Evolutionary conservation across 139 green algal species (phyloP), one percentile per base, ranked within the genome.

Genomic region (Spirogloea muscicola): DNA sequence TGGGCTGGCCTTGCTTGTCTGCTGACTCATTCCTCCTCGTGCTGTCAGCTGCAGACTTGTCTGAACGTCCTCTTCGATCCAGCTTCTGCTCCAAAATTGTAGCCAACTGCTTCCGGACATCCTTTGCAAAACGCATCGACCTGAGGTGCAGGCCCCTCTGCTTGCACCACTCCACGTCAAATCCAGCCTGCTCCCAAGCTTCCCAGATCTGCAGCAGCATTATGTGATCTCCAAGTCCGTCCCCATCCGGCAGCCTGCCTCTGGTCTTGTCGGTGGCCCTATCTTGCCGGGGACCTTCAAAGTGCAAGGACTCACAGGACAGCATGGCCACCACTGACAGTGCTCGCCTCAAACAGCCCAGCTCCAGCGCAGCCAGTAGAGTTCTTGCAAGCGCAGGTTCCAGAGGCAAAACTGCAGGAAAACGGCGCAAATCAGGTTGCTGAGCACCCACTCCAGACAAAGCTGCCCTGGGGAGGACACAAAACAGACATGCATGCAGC

Each of bases 191-290:
- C 67, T 85, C 55, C 91, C 91, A 96, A 0, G 61, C 82, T 76
- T 93, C 74, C 70, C 87, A 96, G 55, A 96, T 60, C 27, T 89
- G 77, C 46, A 97, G 85, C 60, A 94, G 80, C 69, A 96, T 81
- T 27, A 96, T 59, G 77, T 96, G 92, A 84, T 97, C 92, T 0
- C 92, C 92, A 41, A 89, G 57, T 36, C 87, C 90, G 29, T 92
- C 87, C 31, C 51, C 55, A 57, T 77, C 68, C 18, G 68, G 68
- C 68, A 77, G 49, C 36, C 62, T 7, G 29, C 62, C n/a, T 33
- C 31, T 31, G 37, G 37, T 29, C 29, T 27, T 31, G 37, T 38
- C 33, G 29, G 18, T 65, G 4, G 37, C 25, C 25, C 57, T 34
- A 36, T 38, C 57, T 18, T 64, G 29, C 57, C 27, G 33, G 27